These are phyloP conservation scores for Hippophae gyantsensis DNA, from an alignment of 306 rosid genomes.

Conservation along the genomic window DNA sequence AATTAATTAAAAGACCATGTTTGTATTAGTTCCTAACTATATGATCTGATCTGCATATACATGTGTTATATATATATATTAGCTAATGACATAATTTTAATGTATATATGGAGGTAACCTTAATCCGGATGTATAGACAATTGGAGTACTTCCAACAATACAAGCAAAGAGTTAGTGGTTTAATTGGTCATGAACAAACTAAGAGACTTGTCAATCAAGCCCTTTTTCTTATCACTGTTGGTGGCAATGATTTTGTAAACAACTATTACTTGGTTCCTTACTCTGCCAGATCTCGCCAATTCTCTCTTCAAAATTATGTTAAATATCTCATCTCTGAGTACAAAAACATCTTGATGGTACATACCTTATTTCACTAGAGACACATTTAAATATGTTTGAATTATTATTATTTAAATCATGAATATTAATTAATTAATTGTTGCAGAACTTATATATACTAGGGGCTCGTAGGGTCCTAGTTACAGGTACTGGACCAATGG, in stretches of 20 bases:
- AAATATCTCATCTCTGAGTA: conserved; percentile 50
- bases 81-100: not conserved
- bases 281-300: conserved; percentile 58
- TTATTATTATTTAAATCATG: too few species aligned
- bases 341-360: conserved; percentile 46
- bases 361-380: not conserved
- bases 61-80: not conserved
- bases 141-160: conserved; percentile 48
- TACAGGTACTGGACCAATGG: conserved; percentile 69
- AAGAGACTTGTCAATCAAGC: conserved; percentile 38
- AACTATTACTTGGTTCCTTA: conserved; percentile 52
- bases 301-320: conserved; percentile 43
- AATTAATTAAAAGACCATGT: too few species aligned
- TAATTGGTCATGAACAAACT: conserved; percentile 26
- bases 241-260: conserved; percentile 72
- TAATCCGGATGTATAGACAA: conserved; percentile 57
- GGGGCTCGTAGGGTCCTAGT: conserved; percentile 68
- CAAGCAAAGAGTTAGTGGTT: conserved; percentile 32
- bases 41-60: too few species aligned
- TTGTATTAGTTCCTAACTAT: not conserved
- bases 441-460: conserved; percentile 39
- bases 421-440: not conserved
- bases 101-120: conserved; percentile 34
- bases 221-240: conserved; percentile 48
- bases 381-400: too few species aligned